phyloP scores from a whole-genome alignment of 2,329 filamentous ascomycete species.

The Aspergillus sergii region DNA sequence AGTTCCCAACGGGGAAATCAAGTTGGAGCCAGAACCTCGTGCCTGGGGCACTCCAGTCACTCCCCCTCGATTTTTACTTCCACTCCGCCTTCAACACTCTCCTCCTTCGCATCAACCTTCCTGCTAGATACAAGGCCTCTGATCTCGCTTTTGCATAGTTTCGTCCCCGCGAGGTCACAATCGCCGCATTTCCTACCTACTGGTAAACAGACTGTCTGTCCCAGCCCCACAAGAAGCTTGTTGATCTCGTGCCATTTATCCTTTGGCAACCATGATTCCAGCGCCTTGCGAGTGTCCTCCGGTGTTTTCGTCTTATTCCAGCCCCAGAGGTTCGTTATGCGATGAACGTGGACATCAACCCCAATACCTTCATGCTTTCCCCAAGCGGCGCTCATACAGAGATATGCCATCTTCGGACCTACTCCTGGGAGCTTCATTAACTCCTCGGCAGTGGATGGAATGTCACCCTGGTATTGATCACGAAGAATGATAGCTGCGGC shows the following conservation, averaged over 20 bases:
- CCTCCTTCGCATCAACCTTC: slow-evolving; percentile 11
- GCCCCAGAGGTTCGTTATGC: slow-evolving; percentile 91
- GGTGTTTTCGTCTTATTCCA: slow-evolving; percentile 83
- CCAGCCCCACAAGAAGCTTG: slow-evolving; percentile 81
- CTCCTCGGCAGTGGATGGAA: slow-evolving; percentile 75
- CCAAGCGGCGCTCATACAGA: slow-evolving; percentile 79
- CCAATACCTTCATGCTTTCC: slow-evolving; percentile 75
- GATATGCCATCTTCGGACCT: slow-evolving; percentile 91
- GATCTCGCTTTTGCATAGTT: slow-evolving; percentile 75
- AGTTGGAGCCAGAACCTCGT: neutral
- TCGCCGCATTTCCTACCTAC: slow-evolving; percentile 80
- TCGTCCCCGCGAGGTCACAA: slow-evolving; percentile 75
- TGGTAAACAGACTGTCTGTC: slow-evolving; percentile 82
- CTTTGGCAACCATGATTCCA: slow-evolving; percentile 80
- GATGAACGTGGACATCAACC: slow-evolving; percentile 92
- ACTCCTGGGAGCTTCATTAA: slow-evolving; percentile 81
- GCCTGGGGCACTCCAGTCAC: slow-evolving; percentile 16
- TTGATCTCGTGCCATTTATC: slow-evolving; percentile 94
- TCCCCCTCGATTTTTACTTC: slow-evolving; percentile 30
- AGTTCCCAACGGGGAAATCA: neutral
- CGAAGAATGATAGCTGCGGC: slow-evolving; percentile 71
- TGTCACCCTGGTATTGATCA: slow-evolving; percentile 72
- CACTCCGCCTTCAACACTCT: slow-evolving; percentile 1
- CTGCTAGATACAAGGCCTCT: slow-evolving; percentile 60
- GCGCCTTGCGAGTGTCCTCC: slow-evolving; percentile 74